Conservation (phyloP, 2,329 filamentous ascomycete genomes). For the Onygenales sp. region DNA sequence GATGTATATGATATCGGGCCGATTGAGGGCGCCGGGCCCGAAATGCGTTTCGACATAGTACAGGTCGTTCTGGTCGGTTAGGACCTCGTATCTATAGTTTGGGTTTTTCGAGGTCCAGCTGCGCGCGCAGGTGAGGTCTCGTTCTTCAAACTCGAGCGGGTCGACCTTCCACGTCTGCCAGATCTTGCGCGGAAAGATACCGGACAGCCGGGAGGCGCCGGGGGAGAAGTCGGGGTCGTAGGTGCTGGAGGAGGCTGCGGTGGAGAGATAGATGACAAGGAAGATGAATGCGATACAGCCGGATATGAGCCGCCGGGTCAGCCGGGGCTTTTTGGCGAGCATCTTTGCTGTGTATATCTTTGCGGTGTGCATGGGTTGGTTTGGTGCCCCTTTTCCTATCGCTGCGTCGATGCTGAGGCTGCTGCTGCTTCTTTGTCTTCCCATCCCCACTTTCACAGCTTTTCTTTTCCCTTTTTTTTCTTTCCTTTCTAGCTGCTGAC, state of each 20-base stretch:
- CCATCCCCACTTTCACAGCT: too few relatives aligned
- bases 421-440: too few relatives aligned
- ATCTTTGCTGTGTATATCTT: not conserved
- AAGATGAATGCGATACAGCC: conserved; percentile 38
- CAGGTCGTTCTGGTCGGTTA: conserved; percentile 60
- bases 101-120: conserved; percentile 61
- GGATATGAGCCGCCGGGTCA: not conserved
- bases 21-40: conserved; percentile 54
- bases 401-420: too few relatives aligned
- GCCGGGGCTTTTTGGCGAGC: not conserved
- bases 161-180: conserved; percentile 72
- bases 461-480: not conserved
- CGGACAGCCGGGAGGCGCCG: conserved; percentile 13
- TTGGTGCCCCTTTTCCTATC: too few relatives aligned
- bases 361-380: too few relatives aligned
- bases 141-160: conserved; percentile 55
- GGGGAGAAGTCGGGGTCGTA: conserved; percentile 10
- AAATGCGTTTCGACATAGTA: conserved; percentile 60
- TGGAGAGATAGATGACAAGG: conserved; percentile 40
- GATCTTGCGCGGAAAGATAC: conserved; percentile 55
- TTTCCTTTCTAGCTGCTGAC: not conserved
- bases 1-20: conserved; percentile 55
- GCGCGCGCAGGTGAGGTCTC: conserved; percentile 50
- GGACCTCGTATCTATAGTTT: conserved; percentile 56
- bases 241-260: conserved; percentile 28